These are phyloP conservation scores for Fraxinus nigra DNA, from an alignment of 305 asterid genomes.

Conservation along the genomic window DNA sequence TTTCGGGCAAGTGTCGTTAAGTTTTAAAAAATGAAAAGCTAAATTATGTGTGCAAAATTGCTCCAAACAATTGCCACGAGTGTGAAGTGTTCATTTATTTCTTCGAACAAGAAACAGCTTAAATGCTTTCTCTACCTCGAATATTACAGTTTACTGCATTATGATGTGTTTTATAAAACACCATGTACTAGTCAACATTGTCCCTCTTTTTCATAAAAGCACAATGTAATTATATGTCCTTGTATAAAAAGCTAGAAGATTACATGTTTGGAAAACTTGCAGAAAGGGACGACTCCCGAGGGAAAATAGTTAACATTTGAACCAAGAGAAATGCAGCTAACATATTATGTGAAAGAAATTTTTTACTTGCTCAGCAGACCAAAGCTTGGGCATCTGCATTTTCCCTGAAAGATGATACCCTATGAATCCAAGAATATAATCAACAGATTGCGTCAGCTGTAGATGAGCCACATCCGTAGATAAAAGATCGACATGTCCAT, in stretches of 20 bases:
- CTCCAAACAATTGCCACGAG: not conserved
- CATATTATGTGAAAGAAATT: conserved; percentile 12
- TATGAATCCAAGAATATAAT: conserved; percentile 62
- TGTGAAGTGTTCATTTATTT: not conserved
- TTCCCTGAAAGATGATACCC: conserved; percentile 74
- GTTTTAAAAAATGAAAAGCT: not conserved
- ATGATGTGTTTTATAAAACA: not conserved
- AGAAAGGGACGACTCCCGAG: not conserved
- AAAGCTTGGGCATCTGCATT: conserved; percentile 72
- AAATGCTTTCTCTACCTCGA: not conserved
- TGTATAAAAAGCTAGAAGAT: not conserved
- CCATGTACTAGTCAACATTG: not conserved
- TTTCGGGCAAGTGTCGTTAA: not conserved
- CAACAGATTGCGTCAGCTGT: conserved; percentile 49
- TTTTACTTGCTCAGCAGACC: conserved; percentile 91
- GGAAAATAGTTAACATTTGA: not conserved
- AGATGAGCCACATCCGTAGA: conserved; percentile 56
- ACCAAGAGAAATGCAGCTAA: not conserved
- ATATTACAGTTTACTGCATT: not conserved
- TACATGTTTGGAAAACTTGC: not conserved
- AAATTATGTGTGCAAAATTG: not conserved
- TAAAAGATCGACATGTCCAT: conserved; percentile 45
- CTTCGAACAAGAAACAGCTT: not conserved
- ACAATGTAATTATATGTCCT: not conserved
- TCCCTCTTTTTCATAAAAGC: not conserved